Conservation (phyloP, 1,284 basidiomycete genomes). For the Heterobasidion irregulare region DNA sequence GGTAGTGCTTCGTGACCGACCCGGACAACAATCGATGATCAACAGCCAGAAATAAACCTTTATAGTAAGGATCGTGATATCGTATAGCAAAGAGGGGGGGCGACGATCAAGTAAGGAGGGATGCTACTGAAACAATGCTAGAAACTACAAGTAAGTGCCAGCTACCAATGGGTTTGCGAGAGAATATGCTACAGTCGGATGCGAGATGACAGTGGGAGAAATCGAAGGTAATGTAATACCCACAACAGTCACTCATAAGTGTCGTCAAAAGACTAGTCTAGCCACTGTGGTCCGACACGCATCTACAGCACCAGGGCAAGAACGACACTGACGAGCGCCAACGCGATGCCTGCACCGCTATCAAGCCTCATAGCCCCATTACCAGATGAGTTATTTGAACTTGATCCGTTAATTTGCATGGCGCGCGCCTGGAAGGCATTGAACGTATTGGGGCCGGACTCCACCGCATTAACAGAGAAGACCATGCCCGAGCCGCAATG, state of each 20-base stretch:
- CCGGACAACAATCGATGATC: no score
- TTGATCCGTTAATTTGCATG: constrained; percentile 6
- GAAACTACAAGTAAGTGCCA: background rate
- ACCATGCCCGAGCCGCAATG: constrained; percentile 63
- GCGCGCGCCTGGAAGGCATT: constrained; percentile 45
- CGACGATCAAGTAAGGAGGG: background rate
- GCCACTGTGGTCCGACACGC: background rate
- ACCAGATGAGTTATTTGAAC: constrained; percentile 1
- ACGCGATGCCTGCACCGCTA: constrained; percentile 8
- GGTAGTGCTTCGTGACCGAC: no score
- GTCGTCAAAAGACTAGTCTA: background rate
- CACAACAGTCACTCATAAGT: background rate
- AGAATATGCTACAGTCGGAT: background rate
- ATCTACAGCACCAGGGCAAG: constrained; percentile 9
- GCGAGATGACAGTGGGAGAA: background rate
- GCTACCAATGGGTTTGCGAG: background rate
- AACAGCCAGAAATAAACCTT: no score
- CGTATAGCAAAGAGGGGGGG: no score
- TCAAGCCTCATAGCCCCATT: constrained; percentile 10
- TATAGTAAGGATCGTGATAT: no score
- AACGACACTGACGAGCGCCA: constrained; percentile 8
- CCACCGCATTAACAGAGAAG: constrained; percentile 51
- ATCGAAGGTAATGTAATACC: background rate
- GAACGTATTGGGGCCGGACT: constrained; percentile 45
- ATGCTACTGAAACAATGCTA: background rate